These are phyloP conservation scores for Cercospora sp. DNA, from an alignment of 2,329 filamentous ascomycete genomes.

Conservation along the genomic window DNA sequence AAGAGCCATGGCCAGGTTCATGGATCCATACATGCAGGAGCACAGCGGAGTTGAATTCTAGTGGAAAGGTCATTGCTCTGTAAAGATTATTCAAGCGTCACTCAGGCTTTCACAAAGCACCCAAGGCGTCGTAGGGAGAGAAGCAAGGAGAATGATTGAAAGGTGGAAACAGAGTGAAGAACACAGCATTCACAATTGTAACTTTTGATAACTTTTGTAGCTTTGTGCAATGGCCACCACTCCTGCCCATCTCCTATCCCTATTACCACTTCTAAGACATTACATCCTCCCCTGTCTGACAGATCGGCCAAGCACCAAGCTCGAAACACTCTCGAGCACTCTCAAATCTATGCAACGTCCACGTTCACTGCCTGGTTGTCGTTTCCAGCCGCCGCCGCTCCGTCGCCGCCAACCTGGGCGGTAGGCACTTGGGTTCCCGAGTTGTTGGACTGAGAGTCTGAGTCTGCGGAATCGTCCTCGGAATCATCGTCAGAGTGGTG, in stretches of 20 bases:
- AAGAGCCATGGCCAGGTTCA: not conserved
- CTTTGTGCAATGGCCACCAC: not conserved
- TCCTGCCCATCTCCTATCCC: not conserved
- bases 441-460: not conserved
- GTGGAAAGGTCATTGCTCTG: not conserved
- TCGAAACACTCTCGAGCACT: not conserved
- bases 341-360: not conserved
- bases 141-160: not conserved
- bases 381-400: not conserved
- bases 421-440: not conserved
- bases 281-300: not conserved
- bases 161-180: not conserved
- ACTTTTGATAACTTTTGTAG: not conserved
- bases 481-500: not conserved
- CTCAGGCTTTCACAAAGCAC: not conserved
- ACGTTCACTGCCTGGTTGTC: not conserved
- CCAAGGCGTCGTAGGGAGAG: not conserved
- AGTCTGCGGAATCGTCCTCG: not conserved
- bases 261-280: not conserved
- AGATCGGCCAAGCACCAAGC: not conserved
- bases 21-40: not conserved
- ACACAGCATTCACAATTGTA: not conserved
- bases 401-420: not conserved
- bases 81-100: not conserved
- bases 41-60: not conserved